Conservation (phyloP, 2,329 filamentous ascomycete species). For the Exophiala oligosperma region DNA sequence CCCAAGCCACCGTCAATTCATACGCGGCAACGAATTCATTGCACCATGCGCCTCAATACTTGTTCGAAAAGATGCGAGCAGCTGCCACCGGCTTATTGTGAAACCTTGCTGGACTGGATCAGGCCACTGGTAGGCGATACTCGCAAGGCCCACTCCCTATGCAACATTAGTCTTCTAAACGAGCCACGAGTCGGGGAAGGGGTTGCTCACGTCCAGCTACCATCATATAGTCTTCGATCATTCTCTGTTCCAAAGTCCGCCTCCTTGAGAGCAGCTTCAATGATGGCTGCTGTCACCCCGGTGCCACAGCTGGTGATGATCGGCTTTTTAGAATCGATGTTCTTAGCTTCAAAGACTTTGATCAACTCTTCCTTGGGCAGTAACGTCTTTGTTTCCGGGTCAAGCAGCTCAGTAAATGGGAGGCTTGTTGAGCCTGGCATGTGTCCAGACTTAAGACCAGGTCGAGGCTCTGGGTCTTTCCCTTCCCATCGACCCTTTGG, state of each 20-base stretch:
- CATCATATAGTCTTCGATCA: slow-evolving; percentile 81
- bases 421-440: slow-evolving; percentile 85
- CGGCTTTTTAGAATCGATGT: slow-evolving; percentile 74
- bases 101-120: slow-evolving; percentile 32
- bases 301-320: slow-evolving; percentile 90
- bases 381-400: slow-evolving; percentile 79
- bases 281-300: slow-evolving; percentile 86
- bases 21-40: too few species aligned
- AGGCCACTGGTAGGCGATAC: slow-evolving; percentile 47
- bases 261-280: slow-evolving; percentile 82
- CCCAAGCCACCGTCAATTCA: not conserved
- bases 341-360: slow-evolving; percentile 75
- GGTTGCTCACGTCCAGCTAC: slow-evolving; percentile 87
- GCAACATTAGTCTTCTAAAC: too few species aligned
- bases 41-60: not conserved
- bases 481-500: slow-evolving; percentile 78
- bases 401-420: slow-evolving; percentile 75
- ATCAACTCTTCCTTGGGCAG: slow-evolving; percentile 70
- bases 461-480: slow-evolving; percentile 79
- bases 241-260: slow-evolving; percentile 70
- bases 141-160: slow-evolving; percentile 52
- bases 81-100: not conserved
- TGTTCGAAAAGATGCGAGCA: not conserved
- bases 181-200: not conserved
- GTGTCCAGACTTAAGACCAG: slow-evolving; percentile 84